Evolutionary conservation across 2,329 filamentous ascomycete species (phyloP).

Genomic region (Pseudogymnoascus sp.): DNA sequence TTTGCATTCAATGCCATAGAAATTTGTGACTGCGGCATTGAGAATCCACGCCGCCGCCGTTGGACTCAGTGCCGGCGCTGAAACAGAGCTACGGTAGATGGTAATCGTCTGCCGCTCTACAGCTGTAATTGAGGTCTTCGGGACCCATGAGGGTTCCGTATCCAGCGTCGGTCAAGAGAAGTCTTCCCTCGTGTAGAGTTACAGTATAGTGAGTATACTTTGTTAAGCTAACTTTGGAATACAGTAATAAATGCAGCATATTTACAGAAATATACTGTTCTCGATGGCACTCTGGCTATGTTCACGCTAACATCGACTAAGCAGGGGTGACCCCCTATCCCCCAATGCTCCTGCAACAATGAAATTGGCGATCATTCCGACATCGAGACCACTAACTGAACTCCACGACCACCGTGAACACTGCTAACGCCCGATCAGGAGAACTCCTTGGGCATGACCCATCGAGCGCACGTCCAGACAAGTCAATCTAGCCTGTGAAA

Average conservation of each 20-base stretch:
- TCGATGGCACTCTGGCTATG: background rate
- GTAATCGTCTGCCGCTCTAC: background rate
- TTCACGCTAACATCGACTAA: background rate
- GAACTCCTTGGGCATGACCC: background rate
- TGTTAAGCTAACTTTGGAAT: background rate
- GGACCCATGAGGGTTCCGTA: background rate
- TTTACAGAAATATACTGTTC: background rate
- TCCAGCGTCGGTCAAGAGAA: background rate
- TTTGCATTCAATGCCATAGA: background rate
- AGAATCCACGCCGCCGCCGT: background rate
- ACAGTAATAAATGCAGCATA: background rate
- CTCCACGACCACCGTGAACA: background rate
- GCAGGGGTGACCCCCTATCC: background rate
- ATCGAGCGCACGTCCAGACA: background rate
- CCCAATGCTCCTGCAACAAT: slow-evolving; percentile 6
- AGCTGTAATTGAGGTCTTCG: background rate
- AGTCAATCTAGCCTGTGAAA: background rate
- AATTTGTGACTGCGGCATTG: background rate
- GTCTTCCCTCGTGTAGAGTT: background rate
- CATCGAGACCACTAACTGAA: background rate
- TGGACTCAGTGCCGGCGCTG: background rate
- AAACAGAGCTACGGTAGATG: background rate
- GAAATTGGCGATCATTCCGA: slow-evolving; percentile 8
- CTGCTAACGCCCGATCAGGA: background rate
- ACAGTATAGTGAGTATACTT: background rate